Evolutionary conservation across 371 early-diverging fungal genomes (phyloP), one percentile per base, ranked within the genome.

Genomic region (Rhizopus stolonifer): DNA sequence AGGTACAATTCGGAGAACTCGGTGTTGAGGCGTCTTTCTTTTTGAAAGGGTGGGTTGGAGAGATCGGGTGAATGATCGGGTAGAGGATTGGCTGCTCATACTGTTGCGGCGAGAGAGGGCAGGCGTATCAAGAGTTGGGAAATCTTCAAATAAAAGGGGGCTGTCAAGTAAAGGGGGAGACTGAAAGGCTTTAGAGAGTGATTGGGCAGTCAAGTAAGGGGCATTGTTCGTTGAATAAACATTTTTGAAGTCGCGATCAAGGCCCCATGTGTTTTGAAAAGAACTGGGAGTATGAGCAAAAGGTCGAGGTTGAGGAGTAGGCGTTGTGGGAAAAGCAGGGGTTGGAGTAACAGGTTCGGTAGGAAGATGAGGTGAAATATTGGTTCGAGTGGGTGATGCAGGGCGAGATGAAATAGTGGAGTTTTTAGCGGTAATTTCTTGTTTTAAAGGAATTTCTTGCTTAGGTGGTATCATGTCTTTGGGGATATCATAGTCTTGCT

Each of bases 1-100:
- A 1, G 50, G 19, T 3, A 43, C 48, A 29, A 63, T 39, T 5
- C 64, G 58, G 25, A 69, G 29, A 1, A 61, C 60, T 15, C 56
- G 46, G 11, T 43, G 54, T 23, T 18, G 5, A 18, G 31, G 36
- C 1, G 21, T 34, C 4, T 43, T 44, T 0, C 38, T 26, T 7
- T 24, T 15, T 2, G 14, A 19, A 4, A 53, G 22, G 9, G 15
- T 26, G 0, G 56, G 48, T 33, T 31, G 33, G n/a, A n/a, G n/a
- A n/a, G n/a, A n/a, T n/a, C n/a, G n/a, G n/a, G n/a, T n/a, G n/a
- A n/a, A n/a, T n/a, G n/a, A n/a, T n/a, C n/a, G n/a, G n/a, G n/a
- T n/a, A n/a, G n/a, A 24, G 40, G 34, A 3, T 2, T 13, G 36
- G 18, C 23, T 42, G 21, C 17, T 1, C 22, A 19, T 22, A 19